phyloP scores from a whole-genome alignment of 2,329 filamentous ascomycete species.

The Parastagonospora avenae region DNA sequence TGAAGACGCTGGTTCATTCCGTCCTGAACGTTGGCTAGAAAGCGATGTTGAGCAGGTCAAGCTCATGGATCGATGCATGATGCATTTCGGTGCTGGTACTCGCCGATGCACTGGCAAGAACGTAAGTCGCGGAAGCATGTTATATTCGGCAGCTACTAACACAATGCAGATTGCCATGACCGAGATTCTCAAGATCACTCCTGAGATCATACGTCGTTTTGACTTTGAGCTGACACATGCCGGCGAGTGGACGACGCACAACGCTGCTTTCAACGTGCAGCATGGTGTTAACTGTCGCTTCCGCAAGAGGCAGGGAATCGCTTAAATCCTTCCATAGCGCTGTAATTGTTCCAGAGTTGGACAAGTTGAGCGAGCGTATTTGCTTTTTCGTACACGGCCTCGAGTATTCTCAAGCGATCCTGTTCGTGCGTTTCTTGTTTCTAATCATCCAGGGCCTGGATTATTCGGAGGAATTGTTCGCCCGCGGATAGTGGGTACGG shows the following conservation, averaged over 20 bases:
- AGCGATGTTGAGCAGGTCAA: conserved; percentile 60
- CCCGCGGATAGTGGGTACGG: too few species aligned
- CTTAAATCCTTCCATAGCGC: too few species aligned
- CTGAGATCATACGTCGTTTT: conserved; percentile 11
- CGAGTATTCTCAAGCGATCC: too few species aligned
- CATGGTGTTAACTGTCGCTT: conserved; percentile 15
- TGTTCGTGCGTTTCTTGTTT: too few species aligned
- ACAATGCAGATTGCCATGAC: conserved; percentile 14
- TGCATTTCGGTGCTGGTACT: conserved; percentile 73
- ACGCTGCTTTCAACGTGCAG: conserved; percentile 25
- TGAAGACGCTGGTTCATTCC: conserved; percentile 65
- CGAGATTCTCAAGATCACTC: conserved; percentile 10
- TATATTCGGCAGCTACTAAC: not conserved
- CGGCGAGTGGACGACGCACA: conserved; percentile 15
- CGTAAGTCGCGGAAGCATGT: conserved; percentile 41
- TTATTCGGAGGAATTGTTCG: too few species aligned
- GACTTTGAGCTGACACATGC: conserved; percentile 8
- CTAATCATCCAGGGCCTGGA: too few species aligned
- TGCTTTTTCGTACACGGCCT: too few species aligned
- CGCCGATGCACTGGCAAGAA: conserved; percentile 68
- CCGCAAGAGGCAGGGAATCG: too few species aligned
- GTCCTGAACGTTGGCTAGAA: conserved; percentile 69
- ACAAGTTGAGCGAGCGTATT: too few species aligned
- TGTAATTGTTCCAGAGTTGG: too few species aligned
- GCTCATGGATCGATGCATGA: conserved; percentile 69